Percentiles rank a stretch among this genome's conserved stretches.
Conservation (phyloP, 352 stramenopile genomes). For the Plasmopara halstedii region DNA sequence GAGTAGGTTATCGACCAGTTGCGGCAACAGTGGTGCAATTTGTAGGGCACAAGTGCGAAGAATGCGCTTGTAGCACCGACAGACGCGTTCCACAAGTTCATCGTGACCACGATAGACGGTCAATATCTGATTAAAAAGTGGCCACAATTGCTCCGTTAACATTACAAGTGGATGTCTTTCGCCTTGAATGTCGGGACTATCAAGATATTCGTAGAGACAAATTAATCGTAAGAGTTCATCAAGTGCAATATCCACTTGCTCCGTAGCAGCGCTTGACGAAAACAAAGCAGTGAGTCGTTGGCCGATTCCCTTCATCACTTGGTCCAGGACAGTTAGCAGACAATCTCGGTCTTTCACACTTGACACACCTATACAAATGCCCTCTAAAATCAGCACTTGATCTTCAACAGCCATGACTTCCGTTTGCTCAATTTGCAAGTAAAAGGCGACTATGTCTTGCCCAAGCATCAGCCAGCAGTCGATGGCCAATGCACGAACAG, state of each 20-base stretch:
- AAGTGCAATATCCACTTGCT: conserved; percentile 36
- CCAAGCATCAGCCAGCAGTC: conserved; percentile 73
- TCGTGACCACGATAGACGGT: conserved; percentile 64
- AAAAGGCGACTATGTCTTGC: conserved; percentile 62
- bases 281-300: conserved; percentile 42
- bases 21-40: conserved; percentile 61
- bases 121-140: conserved; percentile 72
- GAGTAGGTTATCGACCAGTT: conserved; percentile 72
- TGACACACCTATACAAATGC: conserved; percentile 54
- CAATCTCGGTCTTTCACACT: conserved; percentile 36
- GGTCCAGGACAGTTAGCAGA: conserved; percentile 48
- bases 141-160: conserved; percentile 75
- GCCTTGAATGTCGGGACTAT: conserved; percentile 21
- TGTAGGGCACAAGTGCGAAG: conserved; percentile 53
- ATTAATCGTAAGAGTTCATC: conserved; percentile 76
- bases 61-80: conserved; percentile 84
- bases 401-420: conserved; percentile 69
- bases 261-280: conserved; percentile 19
- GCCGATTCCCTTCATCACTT: conserved; percentile 59
- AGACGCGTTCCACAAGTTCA: conserved; percentile 77
- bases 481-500: conserved; percentile 60
- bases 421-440: conserved; percentile 62
- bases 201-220: conserved; percentile 75
- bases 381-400: conserved; percentile 80
- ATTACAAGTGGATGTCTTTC: conserved; percentile 45